A percentile compares a stretch with the other conserved stretches of the same genome.
phyloP scores from a whole-genome alignment of 306 rosid species.

The Sechiopsis laciniata region DNA sequence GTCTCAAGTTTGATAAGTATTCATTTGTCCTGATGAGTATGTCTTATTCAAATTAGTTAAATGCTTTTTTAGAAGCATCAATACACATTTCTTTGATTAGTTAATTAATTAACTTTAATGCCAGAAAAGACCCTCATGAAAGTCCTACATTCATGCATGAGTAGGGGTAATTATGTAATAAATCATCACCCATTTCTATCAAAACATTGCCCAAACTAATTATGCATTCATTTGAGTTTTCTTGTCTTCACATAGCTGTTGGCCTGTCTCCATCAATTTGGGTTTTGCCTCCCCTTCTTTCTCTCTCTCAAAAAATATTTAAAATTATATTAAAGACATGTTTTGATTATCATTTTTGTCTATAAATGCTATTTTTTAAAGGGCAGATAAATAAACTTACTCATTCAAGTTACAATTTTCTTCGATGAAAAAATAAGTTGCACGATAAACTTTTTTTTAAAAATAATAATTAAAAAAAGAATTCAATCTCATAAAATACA shows the following conservation, averaged over 20 bases:
- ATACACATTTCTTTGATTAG: background rate
- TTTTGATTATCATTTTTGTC: background rate
- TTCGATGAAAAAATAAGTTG: background rate
- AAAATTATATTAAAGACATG: background rate
- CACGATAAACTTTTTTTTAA: too few relatives aligned
- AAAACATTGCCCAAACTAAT: constrained; percentile 12
- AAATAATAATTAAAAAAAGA: too few relatives aligned
- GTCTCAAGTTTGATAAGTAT: constrained; percentile 4
- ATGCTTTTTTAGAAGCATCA: background rate
- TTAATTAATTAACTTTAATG: background rate
- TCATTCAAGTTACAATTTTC: background rate
- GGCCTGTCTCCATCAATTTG: constrained; percentile 14
- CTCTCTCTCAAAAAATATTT: background rate
- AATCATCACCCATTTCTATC: background rate
- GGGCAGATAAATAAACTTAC: background rate
- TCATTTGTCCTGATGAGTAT: constrained; percentile 9
- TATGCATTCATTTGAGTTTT: background rate
- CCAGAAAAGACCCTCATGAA: background rate
- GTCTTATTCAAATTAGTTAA: constrained; percentile 20
- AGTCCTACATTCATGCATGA: constrained; percentile 2
- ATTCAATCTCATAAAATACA: too few relatives aligned
- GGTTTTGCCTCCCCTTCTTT: background rate
- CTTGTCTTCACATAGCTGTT: background rate
- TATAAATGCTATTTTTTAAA: background rate
- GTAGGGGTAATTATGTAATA: constrained; percentile 6